These are phyloP conservation scores for Blastobotrys buckinghamii DNA, from an alignment of 1,139 yeast species.

Conservation along the genomic window DNA sequence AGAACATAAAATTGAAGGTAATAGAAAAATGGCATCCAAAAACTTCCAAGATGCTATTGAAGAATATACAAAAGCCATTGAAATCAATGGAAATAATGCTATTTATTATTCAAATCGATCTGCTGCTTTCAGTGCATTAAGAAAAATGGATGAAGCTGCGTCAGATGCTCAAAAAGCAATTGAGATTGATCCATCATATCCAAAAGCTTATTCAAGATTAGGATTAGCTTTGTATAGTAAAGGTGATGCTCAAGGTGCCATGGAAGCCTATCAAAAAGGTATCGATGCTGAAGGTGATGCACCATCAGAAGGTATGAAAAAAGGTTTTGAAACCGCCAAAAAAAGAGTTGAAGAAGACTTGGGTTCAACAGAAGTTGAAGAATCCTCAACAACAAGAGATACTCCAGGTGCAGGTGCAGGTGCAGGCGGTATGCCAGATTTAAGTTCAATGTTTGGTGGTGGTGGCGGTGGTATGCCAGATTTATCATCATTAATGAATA, in stretches of 20 bases:
- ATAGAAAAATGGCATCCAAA: constrained; percentile 80
- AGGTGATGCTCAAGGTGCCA: constrained; percentile 82
- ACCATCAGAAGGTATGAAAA: constrained; percentile 85
- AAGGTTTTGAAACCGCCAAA: constrained; percentile 91
- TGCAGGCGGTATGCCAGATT: constrained; percentile 48
- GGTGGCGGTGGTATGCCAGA: constrained; percentile 72
- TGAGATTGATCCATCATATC: constrained; percentile 66
- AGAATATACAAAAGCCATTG: constrained; percentile 80
- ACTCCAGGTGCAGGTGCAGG: constrained; percentile 12
- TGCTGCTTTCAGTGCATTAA: constrained; percentile 84
- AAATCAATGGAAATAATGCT: constrained; percentile 62
- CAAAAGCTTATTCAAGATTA: constrained; percentile 91
- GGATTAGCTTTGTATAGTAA: constrained; percentile 90
- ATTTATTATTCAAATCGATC: constrained; percentile 92
- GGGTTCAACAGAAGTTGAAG: constrained; percentile 38
- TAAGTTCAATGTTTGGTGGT: constrained; percentile 42
- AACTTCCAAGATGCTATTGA: constrained; percentile 65
- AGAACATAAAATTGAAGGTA: constrained; percentile 79
- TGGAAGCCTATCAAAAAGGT: constrained; percentile 87
- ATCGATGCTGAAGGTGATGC: constrained; percentile 78
- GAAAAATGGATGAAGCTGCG: constrained; percentile 71
- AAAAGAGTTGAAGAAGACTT: constrained; percentile 73
- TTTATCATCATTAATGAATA: constrained; percentile 56
- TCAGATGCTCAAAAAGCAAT: constrained; percentile 81
- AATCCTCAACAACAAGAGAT: constrained; percentile 17